Evolutionary conservation across 2,329 filamentous ascomycete genomes (phyloP).

Genomic region (Coccinonectria pachysandricola): DNA sequence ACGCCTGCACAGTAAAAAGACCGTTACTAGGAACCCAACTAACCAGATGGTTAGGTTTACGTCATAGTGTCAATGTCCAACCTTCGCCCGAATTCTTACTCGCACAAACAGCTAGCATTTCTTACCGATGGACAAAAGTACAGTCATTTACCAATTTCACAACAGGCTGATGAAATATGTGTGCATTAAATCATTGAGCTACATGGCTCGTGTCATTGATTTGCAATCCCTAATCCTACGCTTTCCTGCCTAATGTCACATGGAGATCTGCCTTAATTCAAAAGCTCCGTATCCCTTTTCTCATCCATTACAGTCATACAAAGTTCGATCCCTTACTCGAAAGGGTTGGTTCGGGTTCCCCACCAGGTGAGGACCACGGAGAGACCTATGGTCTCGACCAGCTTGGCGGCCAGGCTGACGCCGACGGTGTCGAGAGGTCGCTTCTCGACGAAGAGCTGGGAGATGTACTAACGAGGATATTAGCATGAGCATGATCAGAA

Average conservation of each 20-base stretch:
- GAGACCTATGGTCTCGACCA: slow-evolving; percentile 87
- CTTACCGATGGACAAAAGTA: too few relatives aligned
- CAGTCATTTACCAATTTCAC: too few relatives aligned
- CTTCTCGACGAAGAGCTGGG: slow-evolving; percentile 83
- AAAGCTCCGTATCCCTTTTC: slow-evolving; percentile 9
- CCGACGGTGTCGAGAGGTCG: slow-evolving; percentile 83
- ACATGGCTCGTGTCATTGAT: too few relatives aligned
- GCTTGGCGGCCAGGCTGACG: slow-evolving; percentile 71
- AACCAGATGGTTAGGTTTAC: too few relatives aligned
- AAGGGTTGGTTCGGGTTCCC: slow-evolving; percentile 90
- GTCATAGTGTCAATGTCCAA: too few relatives aligned
- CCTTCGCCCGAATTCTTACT: too few relatives aligned
- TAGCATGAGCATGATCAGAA: slow-evolving; percentile 1
- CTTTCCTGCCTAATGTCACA: slow-evolving; percentile 14
- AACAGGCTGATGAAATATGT: too few relatives aligned
- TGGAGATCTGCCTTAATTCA: slow-evolving; percentile 6
- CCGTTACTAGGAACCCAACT: too few relatives aligned
- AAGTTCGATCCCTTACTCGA: slow-evolving; percentile 61
- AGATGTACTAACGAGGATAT: slow-evolving; percentile 55
- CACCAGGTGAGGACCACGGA: slow-evolving; percentile 93
- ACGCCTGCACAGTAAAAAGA: too few relatives aligned
- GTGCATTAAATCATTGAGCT: too few relatives aligned
- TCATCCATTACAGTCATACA: slow-evolving; percentile 4
- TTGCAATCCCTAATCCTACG: too few relatives aligned
- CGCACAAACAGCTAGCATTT: too few relatives aligned